Base-by-base conservation (phyloP, 2,329 filamentous ascomycete genomes). In the Aureobasidium sp. region DNA sequence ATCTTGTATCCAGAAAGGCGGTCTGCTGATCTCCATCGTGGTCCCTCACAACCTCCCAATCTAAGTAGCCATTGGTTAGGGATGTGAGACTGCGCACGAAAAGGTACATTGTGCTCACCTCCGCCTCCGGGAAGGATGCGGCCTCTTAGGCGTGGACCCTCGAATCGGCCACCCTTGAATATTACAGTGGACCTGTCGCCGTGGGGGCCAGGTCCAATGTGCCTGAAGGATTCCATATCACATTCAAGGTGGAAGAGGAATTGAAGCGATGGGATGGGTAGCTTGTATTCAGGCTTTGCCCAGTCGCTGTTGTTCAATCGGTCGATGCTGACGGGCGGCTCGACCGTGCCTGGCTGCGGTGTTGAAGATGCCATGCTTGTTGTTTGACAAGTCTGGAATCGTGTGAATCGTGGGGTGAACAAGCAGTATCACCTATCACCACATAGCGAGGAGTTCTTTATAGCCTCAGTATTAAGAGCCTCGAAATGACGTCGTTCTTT, bases 1-100 rank as follows among this genome's bases (percentile, higher is more conserved):
- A 70, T 13, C 69, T 61, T 8, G 68, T 71, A 39, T 70, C 67
- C n/a, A 71, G 60, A 51, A 69, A 65, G 1, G 68, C 69, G 2
- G 68, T 70, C 52, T 71, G 67, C 47, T 67, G 62, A 34, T 69
- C 67, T 15, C 64, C 65, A n/a, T 61, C 59, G 44, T 70, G 66
- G 26, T 66, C 52, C 26, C 61, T 63, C 6, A 68, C 66, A 55
- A 68, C 66, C 52, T 67, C 65, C 67, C 67, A 68, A 46, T 68
- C 67, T 67, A 13, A 27, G 7, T 9, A 52, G 8, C 17, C 13
- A 37, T 50, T 10, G 44, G 50, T 53, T 47, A 61, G 34, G n/a
- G 13, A 37, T 41, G 20, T 29, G 8, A 15, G 27, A 44, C 36
- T 27, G 37, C 15, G 42, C 36, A 42, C 41, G 23, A 46, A 46